Percentiles rank a stretch among this genome's conserved stretches.
These are phyloP conservation scores for Tylopilus vinaceipallidus DNA, from an alignment of 768 basidiomycete species.

Conservation along the genomic window DNA sequence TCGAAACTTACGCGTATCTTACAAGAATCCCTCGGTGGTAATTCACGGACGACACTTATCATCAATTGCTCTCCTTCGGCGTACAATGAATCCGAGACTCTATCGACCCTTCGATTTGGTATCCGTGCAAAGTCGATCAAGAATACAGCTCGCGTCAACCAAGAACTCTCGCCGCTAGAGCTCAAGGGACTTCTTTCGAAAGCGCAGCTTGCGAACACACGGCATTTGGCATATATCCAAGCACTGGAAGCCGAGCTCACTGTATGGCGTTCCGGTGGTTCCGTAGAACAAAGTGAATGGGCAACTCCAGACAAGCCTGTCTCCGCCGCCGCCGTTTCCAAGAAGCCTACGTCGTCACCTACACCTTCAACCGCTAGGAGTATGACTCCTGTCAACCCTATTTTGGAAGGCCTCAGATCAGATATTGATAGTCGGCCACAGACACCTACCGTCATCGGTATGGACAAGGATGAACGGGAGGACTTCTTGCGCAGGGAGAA, in stretches of 20 bases:
- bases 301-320: conserved; percentile 61
- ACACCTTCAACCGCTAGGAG: conserved; percentile 66
- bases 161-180: conserved; percentile 93
- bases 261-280: conserved; percentile 85
- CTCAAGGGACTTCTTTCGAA: conserved; percentile 91
- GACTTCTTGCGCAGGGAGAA: conserved; percentile 97
- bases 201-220: conserved; percentile 80
- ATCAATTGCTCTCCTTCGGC: conserved; percentile 99
- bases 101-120: conserved; percentile 97
- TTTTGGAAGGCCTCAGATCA: conserved; percentile 64
- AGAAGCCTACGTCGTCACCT: conserved; percentile 53
- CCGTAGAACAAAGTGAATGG: conserved; percentile 84
- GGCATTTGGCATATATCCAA: conserved; percentile 83
- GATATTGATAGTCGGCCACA: conserved; percentile 85
- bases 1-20: conserved; percentile 98
- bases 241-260: conserved; percentile 89
- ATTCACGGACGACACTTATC: conserved; percentile 94
- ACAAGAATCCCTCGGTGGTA: conserved; percentile 97
- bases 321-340: conserved; percentile 41
- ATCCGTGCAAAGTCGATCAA: conserved; percentile 99
- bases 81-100: conserved; percentile 95
- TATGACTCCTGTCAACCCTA: conserved; percentile 73
- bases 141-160: conserved; percentile 98
- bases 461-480: conserved; percentile 96
- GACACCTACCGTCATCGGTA: conserved; percentile 82